These are phyloP conservation scores for Scytalidium lignicola DNA, from an alignment of 2,329 filamentous ascomycete genomes.

Conservation along the genomic window DNA sequence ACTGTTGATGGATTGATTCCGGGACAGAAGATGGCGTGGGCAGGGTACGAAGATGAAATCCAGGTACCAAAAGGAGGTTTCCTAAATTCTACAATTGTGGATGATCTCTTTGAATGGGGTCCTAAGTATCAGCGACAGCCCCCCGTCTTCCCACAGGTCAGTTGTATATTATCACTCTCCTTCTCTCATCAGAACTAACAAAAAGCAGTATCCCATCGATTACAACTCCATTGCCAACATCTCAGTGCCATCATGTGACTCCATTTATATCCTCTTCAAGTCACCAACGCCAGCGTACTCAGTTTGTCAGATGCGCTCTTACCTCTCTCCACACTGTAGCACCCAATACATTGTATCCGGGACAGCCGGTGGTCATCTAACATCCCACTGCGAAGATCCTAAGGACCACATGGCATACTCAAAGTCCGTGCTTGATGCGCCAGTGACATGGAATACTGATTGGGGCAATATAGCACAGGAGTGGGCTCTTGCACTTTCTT, in stretches of 20 bases:
- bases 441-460: slow-evolving; percentile 34
- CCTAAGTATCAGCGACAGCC: slow-evolving; percentile 43
- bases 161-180: slow-evolving; percentile 6
- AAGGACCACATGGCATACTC: slow-evolving; percentile 51
- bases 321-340: slow-evolving; percentile 59
- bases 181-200: slow-evolving; percentile 1
- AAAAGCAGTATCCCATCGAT: slow-evolving; percentile 44
- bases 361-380: slow-evolving; percentile 52
- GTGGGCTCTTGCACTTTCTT: slow-evolving; percentile 50
- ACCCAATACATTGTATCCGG: slow-evolving; percentile 56
- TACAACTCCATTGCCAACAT: slow-evolving; percentile 65
- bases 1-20: slow-evolving; percentile 29
- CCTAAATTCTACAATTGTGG: slow-evolving; percentile 55
- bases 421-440: slow-evolving; percentile 31
- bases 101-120: slow-evolving; percentile 68
- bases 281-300: slow-evolving; percentile 47
- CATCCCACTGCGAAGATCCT: slow-evolving; percentile 55
- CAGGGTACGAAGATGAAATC: slow-evolving; percentile 35
- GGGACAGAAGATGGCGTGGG: slow-evolving; percentile 29
- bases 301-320: slow-evolving; percentile 62
- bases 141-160: slow-evolving; percentile 46
- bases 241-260: slow-evolving; percentile 39
- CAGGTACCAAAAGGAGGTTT: slow-evolving; percentile 34
- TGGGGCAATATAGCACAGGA: slow-evolving; percentile 51
- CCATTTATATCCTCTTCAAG: slow-evolving; percentile 64